These are phyloP conservation scores for Penicillium antarcticum DNA, from an alignment of 495 filamentous ascomycete genomes.

Conservation along the genomic window DNA sequence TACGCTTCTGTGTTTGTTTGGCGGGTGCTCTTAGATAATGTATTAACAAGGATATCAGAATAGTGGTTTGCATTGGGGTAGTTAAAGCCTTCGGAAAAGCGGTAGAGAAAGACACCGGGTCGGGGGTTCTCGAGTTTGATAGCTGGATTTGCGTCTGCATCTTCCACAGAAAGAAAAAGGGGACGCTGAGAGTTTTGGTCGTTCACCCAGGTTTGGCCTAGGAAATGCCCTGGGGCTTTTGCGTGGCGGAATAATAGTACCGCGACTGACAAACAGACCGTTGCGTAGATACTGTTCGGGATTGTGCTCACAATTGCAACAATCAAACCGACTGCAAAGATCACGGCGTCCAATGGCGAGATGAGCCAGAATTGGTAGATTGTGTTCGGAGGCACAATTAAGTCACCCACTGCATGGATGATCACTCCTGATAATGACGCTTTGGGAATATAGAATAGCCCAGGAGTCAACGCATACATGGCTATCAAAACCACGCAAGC, in stretches of 20 bases:
- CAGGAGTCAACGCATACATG: slow-evolving; percentile 81
- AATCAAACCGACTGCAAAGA: slow-evolving; percentile 88
- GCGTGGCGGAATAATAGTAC: slow-evolving; percentile 77
- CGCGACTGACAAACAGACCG: slow-evolving; percentile 65
- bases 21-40: slow-evolving; percentile 70
- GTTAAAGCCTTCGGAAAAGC: slow-evolving; percentile 91
- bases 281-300: slow-evolving; percentile 86
- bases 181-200: slow-evolving; percentile 46
- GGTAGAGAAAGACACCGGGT: slow-evolving; percentile 91
- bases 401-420: slow-evolving; percentile 90
- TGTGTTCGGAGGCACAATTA: slow-evolving; percentile 88
- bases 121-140: slow-evolving; percentile 72
- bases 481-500: slow-evolving; percentile 80
- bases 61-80: slow-evolving; percentile 89
- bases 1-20: slow-evolving; percentile 64
- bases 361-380: slow-evolving; percentile 93
- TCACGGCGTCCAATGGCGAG: slow-evolving; percentile 78
- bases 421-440: slow-evolving; percentile 85
- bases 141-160: slow-evolving; percentile 78
- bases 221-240: slow-evolving; percentile 76
- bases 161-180: slow-evolving; percentile 80
- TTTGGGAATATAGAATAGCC: slow-evolving; percentile 91
- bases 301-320: slow-evolving; percentile 85
- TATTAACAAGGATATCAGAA: slow-evolving; percentile 67
- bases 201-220: slow-evolving; percentile 63